Percentiles rank a stretch among this genome's conserved stretches.
Conservation (phyloP, 2,329 filamentous ascomycete species). For the Diplodia seriata region DNA sequence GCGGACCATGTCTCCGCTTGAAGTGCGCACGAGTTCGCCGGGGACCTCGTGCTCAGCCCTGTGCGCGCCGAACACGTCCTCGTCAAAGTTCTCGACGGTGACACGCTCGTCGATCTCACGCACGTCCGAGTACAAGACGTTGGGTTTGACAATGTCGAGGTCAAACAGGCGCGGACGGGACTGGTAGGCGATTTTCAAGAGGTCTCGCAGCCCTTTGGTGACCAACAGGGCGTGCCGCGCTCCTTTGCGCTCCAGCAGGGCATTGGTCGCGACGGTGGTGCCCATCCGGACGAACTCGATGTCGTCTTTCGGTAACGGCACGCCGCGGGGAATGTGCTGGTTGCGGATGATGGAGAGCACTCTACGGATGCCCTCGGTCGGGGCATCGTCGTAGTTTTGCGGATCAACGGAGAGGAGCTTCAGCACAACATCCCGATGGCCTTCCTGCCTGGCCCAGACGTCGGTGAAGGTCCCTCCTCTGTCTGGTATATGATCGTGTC, state of each 20-base stretch:
- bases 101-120: conserved; percentile 40
- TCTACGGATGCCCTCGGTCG: conserved; percentile 44
- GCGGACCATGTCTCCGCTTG: conserved; percentile 37
- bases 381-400: conserved; percentile 43
- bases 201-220: conserved; percentile 69
- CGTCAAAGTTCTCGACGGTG: conserved; percentile 38
- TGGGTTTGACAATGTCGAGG: conserved; percentile 37
- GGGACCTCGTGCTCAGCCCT: conserved; percentile 44
- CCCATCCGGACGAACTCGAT: conserved; percentile 67
- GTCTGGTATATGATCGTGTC: background rate
- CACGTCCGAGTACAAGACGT: conserved; percentile 37
- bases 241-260: conserved; percentile 37
- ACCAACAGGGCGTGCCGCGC: conserved; percentile 36
- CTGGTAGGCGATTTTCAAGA: conserved; percentile 38
- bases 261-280: conserved; percentile 40
- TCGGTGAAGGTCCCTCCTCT: conserved; percentile 87
- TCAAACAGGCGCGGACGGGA: conserved; percentile 40
- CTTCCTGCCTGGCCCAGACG: conserved; percentile 65
- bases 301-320: conserved; percentile 79
- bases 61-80: conserved; percentile 45
- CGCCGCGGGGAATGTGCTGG: conserved; percentile 77
- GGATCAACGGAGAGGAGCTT: conserved; percentile 44
- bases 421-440: conserved; percentile 69
- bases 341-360: conserved; percentile 71
- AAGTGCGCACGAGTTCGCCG: conserved; percentile 34